A percentile compares a stretch with the other conserved stretches of the same genome.
phyloP scores from a whole-genome alignment of 192 early-diverging fungal genomes.

The Mortierella claussenii region DNA sequence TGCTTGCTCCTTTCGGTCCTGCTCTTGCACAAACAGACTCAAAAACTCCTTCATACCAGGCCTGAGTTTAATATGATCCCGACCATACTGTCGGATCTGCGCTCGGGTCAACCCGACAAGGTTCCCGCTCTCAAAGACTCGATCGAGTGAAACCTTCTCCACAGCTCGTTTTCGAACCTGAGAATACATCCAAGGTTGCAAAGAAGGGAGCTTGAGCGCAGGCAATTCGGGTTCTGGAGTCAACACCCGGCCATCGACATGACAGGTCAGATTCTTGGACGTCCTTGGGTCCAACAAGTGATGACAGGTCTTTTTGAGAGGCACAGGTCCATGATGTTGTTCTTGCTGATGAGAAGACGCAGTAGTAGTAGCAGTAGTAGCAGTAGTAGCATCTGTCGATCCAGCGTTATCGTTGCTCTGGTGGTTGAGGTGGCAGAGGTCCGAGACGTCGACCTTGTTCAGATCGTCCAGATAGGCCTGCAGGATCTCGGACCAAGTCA shows the following conservation, averaged over 20 bases:
- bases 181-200: slow-evolving; percentile 45
- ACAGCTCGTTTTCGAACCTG: slow-evolving; percentile 46
- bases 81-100: slow-evolving; percentile 44
- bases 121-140: slow-evolving; percentile 46
- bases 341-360: not conserved
- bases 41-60: slow-evolving; percentile 34
- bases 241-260: slow-evolving; percentile 34
- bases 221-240: slow-evolving; percentile 34
- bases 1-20: slow-evolving; percentile 2
- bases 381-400: no score
- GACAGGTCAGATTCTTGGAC: slow-evolving; percentile 22
- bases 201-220: slow-evolving; percentile 31
- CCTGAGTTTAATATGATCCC: slow-evolving; percentile 19
- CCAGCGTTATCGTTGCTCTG: no score
- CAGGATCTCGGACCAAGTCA: slow-evolving; percentile 42
- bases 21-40: slow-evolving; percentile 26
- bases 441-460: slow-evolving; percentile 27
- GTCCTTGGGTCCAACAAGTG: slow-evolving; percentile 14
- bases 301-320: no score
- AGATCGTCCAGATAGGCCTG: slow-evolving; percentile 47
- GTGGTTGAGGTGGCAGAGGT: slow-evolving; percentile 34
- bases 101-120: slow-evolving; percentile 20
- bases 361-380: not conserved
- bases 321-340: not conserved
- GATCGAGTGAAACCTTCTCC: slow-evolving; percentile 31